Base-by-base conservation (phyloP, 257 asterid genomes). In the Anisodus acutangulus region DNA sequence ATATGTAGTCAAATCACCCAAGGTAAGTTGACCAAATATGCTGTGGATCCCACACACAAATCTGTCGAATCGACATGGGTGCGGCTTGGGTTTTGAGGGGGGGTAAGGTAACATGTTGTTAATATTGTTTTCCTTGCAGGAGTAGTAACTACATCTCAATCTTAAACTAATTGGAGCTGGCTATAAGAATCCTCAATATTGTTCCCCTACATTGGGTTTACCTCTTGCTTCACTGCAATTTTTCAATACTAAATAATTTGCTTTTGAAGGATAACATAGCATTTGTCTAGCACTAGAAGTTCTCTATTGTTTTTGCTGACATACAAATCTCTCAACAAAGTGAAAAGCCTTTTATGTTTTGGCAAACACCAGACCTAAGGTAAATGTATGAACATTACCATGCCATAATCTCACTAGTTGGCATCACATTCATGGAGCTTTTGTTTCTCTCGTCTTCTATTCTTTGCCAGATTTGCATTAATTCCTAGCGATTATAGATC, bases 341-440 rank as follows among this genome's bases (percentile, higher is more conserved):
- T n/a, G 66, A 59, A 17, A 8, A 59, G 66, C 66, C 66, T 59
- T 59, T 17, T 49, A 49, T 2, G 11, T 49, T 9, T 59, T 9
- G 66, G 66, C 31, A 59, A 59, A 59, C 47, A 66, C 9, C 19
- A 31, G 43, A 31, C 45, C 45, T 35, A 66, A 31, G 11, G 80
- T 74, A 74, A 47, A 74, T 74, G 43, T 74, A 49, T 4, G 19
- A 74, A 49, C 43, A 22, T 10, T 13, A 19, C 80, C n/a, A 47
- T 22, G 41, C 55, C 13, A 47, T 47, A 47, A 49, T 19, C 80
- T 74, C 41, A n/a, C 43, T 47, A 47, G 80, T 47, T 74, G 80
- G 39, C 47, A 74, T 47, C 80, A 47, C 43, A 19, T 47, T 74
- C 49, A 19, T 49, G 80, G 54, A 47, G 59, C 60, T 74, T 74